Base-by-base conservation (phyloP, 2,329 filamentous ascomycete genomes). In the Ophiostoma populinum region DNA sequence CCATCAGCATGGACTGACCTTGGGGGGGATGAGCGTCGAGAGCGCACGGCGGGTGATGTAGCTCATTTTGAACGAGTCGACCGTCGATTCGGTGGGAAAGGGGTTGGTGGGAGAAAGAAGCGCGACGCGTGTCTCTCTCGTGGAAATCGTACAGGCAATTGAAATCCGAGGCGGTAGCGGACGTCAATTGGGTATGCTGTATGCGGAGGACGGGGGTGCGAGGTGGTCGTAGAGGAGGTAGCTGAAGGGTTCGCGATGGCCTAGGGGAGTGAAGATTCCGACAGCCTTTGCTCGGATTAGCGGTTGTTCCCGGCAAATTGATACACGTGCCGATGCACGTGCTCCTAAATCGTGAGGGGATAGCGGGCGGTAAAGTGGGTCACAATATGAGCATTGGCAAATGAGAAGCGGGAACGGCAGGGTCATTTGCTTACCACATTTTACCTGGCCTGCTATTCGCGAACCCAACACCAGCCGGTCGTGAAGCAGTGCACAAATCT, bases 11-110 rank as follows among this genome's bases (percentile, higher is more conserved):
- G 2, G 6, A 49, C 67, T 50, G 67, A 93, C 87, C 85, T 98
- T 98, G 55, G 92, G 90, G 51, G 92, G 92, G 54, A 98, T 94
- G 62, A 98, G 79, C 70, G 92, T 93, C 58, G 90, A 95, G 56
- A 94, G 79, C 70, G 74, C 80, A 65, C 86, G 77, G 64, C 80
- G 81, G 55, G 76, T 73, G 55, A 92, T 70, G 74, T 76, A 90
- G 71, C 83, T 93, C 86, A 93, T 94, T 63, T 65, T 82, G 70
- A 58, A 53, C 12, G 57, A 53, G 4, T n/a, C 41, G 45, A 47
- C 40, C 39, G 41, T 32, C 40, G 41, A 26, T 40, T 31, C 41
- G 28, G 32, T 22, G 35, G 38, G 20, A 19, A 25, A 32, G 22
- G 28, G 26, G 35, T 38, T 34, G 32, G 46, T 47, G 43, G 39